Conservation (phyloP, 1,139 yeast species). For the Candida glucosophila region DNA sequence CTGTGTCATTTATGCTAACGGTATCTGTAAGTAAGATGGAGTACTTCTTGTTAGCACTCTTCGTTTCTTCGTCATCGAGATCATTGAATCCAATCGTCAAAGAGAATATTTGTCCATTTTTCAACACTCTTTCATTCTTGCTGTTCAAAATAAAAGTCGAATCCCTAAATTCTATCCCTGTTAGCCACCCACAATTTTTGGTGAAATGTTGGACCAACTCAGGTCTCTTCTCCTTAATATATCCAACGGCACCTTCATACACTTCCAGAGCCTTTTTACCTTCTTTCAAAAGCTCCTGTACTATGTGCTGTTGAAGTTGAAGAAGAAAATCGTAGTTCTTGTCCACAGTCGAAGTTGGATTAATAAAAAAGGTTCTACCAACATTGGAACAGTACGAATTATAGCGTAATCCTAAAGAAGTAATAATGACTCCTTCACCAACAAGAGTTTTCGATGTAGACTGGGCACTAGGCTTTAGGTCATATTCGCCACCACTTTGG, state of each 20-base stretch:
- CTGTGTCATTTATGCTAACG: slow-evolving; percentile 54
- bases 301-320: slow-evolving; percentile 56
- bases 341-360: slow-evolving; percentile 77
- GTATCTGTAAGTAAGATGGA: slow-evolving; percentile 81
- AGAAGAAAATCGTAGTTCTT: slow-evolving; percentile 70
- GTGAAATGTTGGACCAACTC: slow-evolving; percentile 59
- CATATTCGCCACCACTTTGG: slow-evolving; percentile 83
- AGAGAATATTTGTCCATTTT: slow-evolving; percentile 69
- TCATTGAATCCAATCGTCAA: slow-evolving; percentile 72
- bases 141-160: slow-evolving; percentile 63
- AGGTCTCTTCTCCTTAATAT: slow-evolving; percentile 50
- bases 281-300: slow-evolving; percentile 46
- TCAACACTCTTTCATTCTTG: slow-evolving; percentile 62
- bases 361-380: slow-evolving; percentile 83
- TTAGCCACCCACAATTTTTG: slow-evolving; percentile 81
- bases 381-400: slow-evolving; percentile 84
- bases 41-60: slow-evolving; percentile 46
- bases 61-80: slow-evolving; percentile 38
- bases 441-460: slow-evolving; percentile 58
- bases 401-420: slow-evolving; percentile 82
- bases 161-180: slow-evolving; percentile 89
- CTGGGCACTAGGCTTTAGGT: slow-evolving; percentile 77
- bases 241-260: slow-evolving; percentile 55
- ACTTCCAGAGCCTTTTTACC: slow-evolving; percentile 63
- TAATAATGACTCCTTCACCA: slow-evolving; percentile 74